Conservation (phyloP, 2,329 filamentous ascomycete genomes). For the Bipolaris gigantea region DNA sequence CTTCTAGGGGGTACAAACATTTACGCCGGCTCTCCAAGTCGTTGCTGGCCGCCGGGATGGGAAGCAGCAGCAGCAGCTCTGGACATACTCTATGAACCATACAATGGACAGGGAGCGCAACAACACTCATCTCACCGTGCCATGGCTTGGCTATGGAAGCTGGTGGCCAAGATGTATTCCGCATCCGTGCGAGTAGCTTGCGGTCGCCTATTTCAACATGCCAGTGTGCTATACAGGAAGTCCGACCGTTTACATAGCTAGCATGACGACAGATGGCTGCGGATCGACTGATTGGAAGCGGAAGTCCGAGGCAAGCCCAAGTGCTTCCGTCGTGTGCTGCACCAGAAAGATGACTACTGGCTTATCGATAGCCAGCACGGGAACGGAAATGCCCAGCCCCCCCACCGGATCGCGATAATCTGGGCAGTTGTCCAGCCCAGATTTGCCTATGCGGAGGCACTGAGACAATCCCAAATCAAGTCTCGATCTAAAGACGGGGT, state of each 20-base stretch:
- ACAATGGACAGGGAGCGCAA: background rate
- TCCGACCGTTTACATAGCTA: background rate
- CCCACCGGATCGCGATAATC: slow-evolving; percentile 4
- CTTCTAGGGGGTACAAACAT: background rate
- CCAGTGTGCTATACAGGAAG: background rate
- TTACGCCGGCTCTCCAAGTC: background rate
- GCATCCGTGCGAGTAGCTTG: background rate
- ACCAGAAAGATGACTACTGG: slow-evolving; percentile 9
- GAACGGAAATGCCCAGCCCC: slow-evolving; percentile 2
- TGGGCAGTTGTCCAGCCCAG: background rate
- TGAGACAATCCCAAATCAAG: background rate
- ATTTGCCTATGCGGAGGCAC: background rate
- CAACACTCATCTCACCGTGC: background rate
- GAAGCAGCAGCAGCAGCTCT: slow-evolving; percentile 1
- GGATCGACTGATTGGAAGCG: background rate
- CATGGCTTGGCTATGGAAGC: background rate
- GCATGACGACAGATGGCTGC: background rate
- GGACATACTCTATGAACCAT: background rate
- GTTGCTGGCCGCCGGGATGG: background rate
- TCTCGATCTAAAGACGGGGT: background rate
- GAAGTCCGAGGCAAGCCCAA: background rate
- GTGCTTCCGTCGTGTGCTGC: background rate
- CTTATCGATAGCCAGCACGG: slow-evolving; percentile 18
- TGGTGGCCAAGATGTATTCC: background rate
- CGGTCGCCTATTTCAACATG: background rate